Evolutionary conservation across 2,329 filamentous ascomycete species (phyloP), one percentile per base, ranked within the genome.

Genomic region (Aspergillus fischeri): DNA sequence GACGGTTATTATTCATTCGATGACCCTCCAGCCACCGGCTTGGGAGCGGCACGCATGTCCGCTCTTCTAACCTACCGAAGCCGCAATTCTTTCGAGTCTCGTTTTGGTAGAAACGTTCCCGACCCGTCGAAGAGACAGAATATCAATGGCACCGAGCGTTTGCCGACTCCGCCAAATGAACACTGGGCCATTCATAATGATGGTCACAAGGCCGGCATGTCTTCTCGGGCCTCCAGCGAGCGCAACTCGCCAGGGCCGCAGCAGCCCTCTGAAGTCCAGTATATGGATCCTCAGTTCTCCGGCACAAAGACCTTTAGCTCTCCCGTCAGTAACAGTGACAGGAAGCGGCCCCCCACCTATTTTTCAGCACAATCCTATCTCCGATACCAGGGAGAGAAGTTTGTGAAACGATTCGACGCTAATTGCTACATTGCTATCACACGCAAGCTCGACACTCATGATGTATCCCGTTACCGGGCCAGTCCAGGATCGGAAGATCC

Each of bases 351-450:
- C 0, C 86, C 87, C 7, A 94, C 91, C n/a, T 97, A 97, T 76
- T 99, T 97, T 76, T 97, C 94, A 0, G 94, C 94, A 0, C 94
- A 99, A 73, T 97, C 92, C 0, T 99, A 99, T 75, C 84, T 99
- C 47, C 89, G 94, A 21, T 99, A 99, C 75, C 94, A 99, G 76
- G 93, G 92, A 55, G 85, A 88, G 67, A 99, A 99, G 75, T 99
- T 99, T 67, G 94, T 97, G 67, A 92, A 90, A 74, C 89, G 94
- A 9, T 99, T 97, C 73, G 94, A 99, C 75, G 91, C 92, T 68
- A 99, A 99, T 74, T 99, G 94, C 78, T 99, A 99, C 78, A 97
- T 99, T 65, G 92, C 94, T 64, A 97, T 99, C 75, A 97, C 94
- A 4, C 89, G 94, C 68, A 99, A 99, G 76, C 84, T 99, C 17